Evolutionary conservation across 108 stramenopile species (phyloP).

Genomic region (Cyclotella choctawhatcheeana): DNA sequence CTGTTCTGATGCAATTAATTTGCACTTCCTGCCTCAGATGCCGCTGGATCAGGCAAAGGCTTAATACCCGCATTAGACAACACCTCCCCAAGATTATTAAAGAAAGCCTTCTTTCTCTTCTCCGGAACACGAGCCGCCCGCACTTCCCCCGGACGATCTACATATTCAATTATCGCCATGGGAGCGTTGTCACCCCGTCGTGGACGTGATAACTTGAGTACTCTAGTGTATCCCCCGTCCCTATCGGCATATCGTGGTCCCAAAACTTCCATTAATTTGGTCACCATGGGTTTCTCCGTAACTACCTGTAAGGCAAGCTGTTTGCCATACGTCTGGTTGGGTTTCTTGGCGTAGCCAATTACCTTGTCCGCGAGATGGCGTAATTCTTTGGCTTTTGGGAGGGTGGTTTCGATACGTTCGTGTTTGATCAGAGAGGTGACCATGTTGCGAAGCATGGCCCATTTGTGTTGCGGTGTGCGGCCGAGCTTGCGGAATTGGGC

Average conservation of each 20-base stretch:
- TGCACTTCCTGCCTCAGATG: too few relatives aligned
- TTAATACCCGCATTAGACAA: conserved; percentile 50
- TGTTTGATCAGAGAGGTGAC: conserved; percentile 96
- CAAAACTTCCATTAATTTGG: conserved; percentile 94
- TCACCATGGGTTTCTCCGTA: conserved; percentile 72
- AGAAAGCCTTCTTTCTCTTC: conserved; percentile 44
- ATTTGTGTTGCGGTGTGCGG: conserved; percentile 81
- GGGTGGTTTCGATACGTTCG: conserved; percentile 98
- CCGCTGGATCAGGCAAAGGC: conserved; percentile 4
- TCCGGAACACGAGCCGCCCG: conserved; percentile 86
- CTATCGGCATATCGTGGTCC: conserved; percentile 94
- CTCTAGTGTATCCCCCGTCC: conserved; percentile 97
- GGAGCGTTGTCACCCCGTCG: conserved; percentile 93
- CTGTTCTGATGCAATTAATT: too few relatives aligned
- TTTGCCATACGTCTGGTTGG: conserved; percentile 24
- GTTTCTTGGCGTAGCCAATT: conserved; percentile 74
- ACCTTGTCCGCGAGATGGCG: conserved; percentile 92
- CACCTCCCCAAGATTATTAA: conserved; percentile 50
- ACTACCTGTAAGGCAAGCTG: conserved; percentile 69
- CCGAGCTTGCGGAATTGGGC: conserved; percentile 81
- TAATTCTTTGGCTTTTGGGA: conserved; percentile 96
- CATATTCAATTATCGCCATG: conserved; percentile 99
- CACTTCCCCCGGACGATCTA: conserved; percentile 95
- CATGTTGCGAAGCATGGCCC: conserved; percentile 91
- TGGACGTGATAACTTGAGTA: conserved; percentile 87